Evolutionary conservation across 2,329 filamentous ascomycete species (phyloP), one percentile per base, ranked within the genome.

Genomic region (Arthrobotrys entomopaga): DNA sequence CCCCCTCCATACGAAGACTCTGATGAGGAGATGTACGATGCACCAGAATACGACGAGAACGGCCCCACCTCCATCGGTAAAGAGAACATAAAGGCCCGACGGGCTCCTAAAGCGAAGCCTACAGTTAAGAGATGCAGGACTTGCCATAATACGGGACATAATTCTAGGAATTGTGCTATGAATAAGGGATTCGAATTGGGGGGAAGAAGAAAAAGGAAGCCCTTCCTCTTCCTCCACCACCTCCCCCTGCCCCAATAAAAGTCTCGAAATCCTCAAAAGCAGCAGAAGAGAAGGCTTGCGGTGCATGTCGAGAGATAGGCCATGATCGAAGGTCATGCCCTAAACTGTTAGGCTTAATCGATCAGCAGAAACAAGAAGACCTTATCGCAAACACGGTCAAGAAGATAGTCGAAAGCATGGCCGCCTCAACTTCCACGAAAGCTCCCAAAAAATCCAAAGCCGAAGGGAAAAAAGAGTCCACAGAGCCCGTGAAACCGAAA

Each of bases 81-180:
- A 20, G 2, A 40, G 7, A 58, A 24, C 20, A 20, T n/a, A 11
- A 60, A 48, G 10, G 29, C 43, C 43, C 1, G 20, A 53, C 50
- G 46, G 3, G 29, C 66, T 5, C 40, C 52, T 20, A 54, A 22
- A 22, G 11, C 20, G 7, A 53, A 53, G 49, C 22, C 49, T 3
- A 19, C 46, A 15, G 1, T 22, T 0, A 74, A 74, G 24, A 74
- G 67, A 24, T 74, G 70, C 20, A 49, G 70, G 3, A 74, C 70
- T 40, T 74, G 70, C 13, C 63, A 63, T 16, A 74, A 74, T 38
- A n/a, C 70, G 8, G 70, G 70, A 2, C 70, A 74, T 34, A 57
- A 74, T 29, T 74, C 70, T 0, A 57, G 70, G 16, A 74, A 63
- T 22, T 74, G 63, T 26, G 70, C 70, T 3, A 63, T 74, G 22